Conservation (phyloP, 306 rosid genomes). For the Cercis canadensis region DNA sequence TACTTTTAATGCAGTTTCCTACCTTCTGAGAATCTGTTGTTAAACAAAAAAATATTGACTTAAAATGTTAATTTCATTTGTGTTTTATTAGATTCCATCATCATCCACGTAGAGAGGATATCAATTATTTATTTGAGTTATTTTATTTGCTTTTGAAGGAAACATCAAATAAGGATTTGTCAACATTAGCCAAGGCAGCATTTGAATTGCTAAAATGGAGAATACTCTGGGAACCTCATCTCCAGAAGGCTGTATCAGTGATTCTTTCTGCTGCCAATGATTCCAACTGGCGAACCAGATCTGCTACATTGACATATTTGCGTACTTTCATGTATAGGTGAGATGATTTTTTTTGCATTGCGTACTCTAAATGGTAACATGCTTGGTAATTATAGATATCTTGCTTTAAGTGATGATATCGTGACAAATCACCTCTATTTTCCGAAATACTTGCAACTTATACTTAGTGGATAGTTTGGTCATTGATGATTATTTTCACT, state of each 20-base stretch:
- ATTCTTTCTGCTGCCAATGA: slow-evolving; percentile 88
- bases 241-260: slow-evolving; percentile 75
- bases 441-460: slow-evolving; percentile 25
- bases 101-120: slow-evolving; percentile 21
- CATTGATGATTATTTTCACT: slow-evolving; percentile 30
- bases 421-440: slow-evolving; percentile 12
- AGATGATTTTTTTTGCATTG: slow-evolving; percentile 40
- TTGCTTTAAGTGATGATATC: slow-evolving; percentile 9
- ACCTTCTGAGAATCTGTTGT: slow-evolving; percentile 25
- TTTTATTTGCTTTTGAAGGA: slow-evolving; percentile 64
- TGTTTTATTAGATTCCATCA: slow-evolving; percentile 13
- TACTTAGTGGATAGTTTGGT: neutral
- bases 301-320: slow-evolving; percentile 90
- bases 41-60: too few species aligned
- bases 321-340: slow-evolving; percentile 98
- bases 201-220: slow-evolving; percentile 95
- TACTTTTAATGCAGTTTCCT: slow-evolving; percentile 26
- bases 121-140: slow-evolving; percentile 41
- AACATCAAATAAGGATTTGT: slow-evolving; percentile 96
- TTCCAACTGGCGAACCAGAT: slow-evolving; percentile 93
- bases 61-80: slow-evolving; percentile 24
- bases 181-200: slow-evolving; percentile 88
- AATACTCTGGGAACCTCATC: slow-evolving; percentile 83
- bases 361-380: slow-evolving; percentile 25
- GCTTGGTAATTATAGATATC: slow-evolving; percentile 28